Evolutionary conservation across 2,329 filamentous ascomycete species (phyloP), one percentile per base, ranked within the genome.

Genomic region (Penicillium sp.): DNA sequence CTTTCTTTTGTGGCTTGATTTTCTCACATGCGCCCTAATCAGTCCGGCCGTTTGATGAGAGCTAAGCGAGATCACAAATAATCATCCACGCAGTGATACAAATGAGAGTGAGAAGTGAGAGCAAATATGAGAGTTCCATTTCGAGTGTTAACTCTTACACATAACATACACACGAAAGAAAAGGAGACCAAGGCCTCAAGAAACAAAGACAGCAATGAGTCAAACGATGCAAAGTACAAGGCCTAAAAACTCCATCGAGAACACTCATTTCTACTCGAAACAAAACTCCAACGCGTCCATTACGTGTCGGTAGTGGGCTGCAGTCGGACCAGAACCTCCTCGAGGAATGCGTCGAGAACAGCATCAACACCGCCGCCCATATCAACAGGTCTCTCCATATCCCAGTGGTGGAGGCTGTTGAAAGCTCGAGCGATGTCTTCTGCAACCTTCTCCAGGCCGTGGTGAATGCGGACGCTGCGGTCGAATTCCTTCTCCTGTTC

Each of bases 311-410:
- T 80, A 4, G 4, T 22, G 22, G 92, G 90, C 77, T 97, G 93
- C 14, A 97, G 90, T 53, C 94, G 79, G 35, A 97, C 91, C 22
- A 99, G 78, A 25, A 99, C 88, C 78, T 99, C 94, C 73, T 99
- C 94, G 33, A 99, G 77, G 60, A 97, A 84, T 0, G 92, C 93
- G 73, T 99, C 94, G 8, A 97, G 75, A 64, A 97, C 95, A 1
- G 89, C 90, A 42, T 87, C 86, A 2, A 96, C 91, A 26, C 93
- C 92, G 42, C 90, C 87, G 0, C 91, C 93, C 93, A 97, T 97
- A 1, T 91, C 91, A 11, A 97, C 91, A 6, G 91, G 90, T 64
- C 91, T 89, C 41, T 87, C 84, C 71, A 88, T 88, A 74, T 99
- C 94, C 74, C 87, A 89, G 60, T 88, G 84, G 73, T 99, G 93